A percentile compares a stretch with the other conserved stretches of the same genome.
Evolutionary conservation across 2,329 filamentous ascomycete species (phyloP).

Genomic region (Metarhizium brunneum): DNA sequence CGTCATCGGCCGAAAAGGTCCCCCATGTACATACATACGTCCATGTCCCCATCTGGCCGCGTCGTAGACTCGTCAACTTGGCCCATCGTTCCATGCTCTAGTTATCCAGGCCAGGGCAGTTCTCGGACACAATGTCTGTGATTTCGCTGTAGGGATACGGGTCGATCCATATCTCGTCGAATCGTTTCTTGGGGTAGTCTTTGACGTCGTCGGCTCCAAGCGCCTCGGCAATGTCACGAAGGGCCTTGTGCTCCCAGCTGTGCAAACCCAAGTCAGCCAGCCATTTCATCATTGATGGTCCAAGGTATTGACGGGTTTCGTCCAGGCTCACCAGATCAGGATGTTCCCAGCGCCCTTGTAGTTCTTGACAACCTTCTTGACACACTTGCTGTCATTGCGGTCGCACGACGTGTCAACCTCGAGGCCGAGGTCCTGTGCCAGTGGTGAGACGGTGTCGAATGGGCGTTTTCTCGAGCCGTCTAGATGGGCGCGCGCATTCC

Average conservation of each 20-base stretch:
- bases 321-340: constrained; percentile 36
- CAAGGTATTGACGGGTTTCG: background rate
- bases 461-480: constrained; percentile 44
- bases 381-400: constrained; percentile 45
- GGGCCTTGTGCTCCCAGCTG: constrained; percentile 48
- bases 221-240: constrained; percentile 40
- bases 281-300: background rate
- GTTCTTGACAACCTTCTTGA: constrained; percentile 36
- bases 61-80: background rate
- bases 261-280: background rate
- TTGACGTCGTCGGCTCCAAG: constrained; percentile 41
- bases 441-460: constrained; percentile 45
- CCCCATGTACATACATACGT: background rate
- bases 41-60: background rate
- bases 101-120: constrained; percentile 44
- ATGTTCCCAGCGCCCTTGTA: constrained; percentile 46
- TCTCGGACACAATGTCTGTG: constrained; percentile 35
- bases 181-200: constrained; percentile 40
- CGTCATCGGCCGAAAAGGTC: background rate
- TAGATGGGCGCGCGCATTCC: constrained; percentile 9
- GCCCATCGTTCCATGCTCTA: background rate
- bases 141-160: constrained; percentile 39
- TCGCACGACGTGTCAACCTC: constrained; percentile 46
- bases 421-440: constrained; percentile 46
- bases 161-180: constrained; percentile 49